Evolutionary conservation across 495 filamentous ascomycete genomes (phyloP).

Genomic region (Hypoxylon trugodes): DNA sequence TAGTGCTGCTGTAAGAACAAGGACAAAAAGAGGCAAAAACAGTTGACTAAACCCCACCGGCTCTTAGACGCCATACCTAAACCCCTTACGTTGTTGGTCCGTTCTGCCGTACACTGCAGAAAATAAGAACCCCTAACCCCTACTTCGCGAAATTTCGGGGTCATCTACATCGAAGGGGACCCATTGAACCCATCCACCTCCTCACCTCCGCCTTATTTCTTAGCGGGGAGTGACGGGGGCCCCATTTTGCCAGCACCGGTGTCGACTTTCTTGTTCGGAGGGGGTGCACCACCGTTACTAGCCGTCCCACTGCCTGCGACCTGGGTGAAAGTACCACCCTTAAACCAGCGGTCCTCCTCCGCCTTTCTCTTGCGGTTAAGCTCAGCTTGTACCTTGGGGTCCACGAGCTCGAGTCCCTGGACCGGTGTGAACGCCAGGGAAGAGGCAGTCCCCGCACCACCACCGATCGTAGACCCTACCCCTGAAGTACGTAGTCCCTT

Average conservation of each 20-base stretch:
- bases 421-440: slow-evolving; percentile 93
- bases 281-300: slow-evolving; percentile 56
- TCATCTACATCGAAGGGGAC: too few species aligned
- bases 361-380: slow-evolving; percentile 87
- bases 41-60: slow-evolving; percentile 19
- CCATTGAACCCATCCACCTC: too few species aligned
- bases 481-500: slow-evolving; percentile 79
- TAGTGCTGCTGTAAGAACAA: slow-evolving; percentile 22
- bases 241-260: slow-evolving; percentile 60
- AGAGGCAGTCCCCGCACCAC: slow-evolving; percentile 77
- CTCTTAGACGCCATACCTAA: slow-evolving; percentile 26
- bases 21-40: slow-evolving; percentile 3
- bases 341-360: slow-evolving; percentile 95
- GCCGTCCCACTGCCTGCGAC: slow-evolving; percentile 62
- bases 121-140: background rate
- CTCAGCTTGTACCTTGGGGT: slow-evolving; percentile 88
- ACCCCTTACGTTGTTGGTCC: background rate
- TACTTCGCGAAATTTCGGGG: slow-evolving; percentile 9
- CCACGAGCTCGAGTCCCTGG: slow-evolving; percentile 93
- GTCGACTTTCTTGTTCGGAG: slow-evolving; percentile 67
- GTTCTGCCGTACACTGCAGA: slow-evolving; percentile 13
- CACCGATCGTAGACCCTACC: slow-evolving; percentile 71
- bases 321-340: slow-evolving; percentile 93
- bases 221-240: slow-evolving; percentile 42
- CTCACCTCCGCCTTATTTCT: slow-evolving; percentile 26